phyloP scores from a whole-genome alignment of 2,329 filamentous ascomycete species.

The Fusarium coffeatum region DNA sequence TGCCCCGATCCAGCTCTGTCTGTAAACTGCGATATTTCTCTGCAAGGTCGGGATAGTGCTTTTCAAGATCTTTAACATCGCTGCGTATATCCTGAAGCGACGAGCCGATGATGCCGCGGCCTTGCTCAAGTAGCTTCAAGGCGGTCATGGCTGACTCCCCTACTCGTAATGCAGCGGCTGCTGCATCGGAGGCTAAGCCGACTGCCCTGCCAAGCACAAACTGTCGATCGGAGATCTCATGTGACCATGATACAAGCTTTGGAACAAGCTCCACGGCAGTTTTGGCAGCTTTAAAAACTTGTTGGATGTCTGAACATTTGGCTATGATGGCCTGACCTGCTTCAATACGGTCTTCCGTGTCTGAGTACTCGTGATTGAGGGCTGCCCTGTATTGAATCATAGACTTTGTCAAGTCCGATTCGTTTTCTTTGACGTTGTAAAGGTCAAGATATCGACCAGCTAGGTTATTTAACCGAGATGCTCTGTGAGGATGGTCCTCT shows the following conservation, averaged over 20 bases:
- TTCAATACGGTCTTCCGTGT: background rate
- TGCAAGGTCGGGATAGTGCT: rapidly evolving
- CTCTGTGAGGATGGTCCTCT: background rate
- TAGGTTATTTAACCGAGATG: background rate
- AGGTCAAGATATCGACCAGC: background rate
- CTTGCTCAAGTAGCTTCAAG: background rate
- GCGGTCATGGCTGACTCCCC: background rate
- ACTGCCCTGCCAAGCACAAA: background rate
- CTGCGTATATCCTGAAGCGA: background rate
- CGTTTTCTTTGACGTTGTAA: background rate
- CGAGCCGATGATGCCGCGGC: background rate
- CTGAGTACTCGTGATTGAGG: background rate
- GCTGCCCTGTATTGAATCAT: background rate
- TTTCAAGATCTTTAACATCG: background rate
- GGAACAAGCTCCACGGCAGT: background rate
- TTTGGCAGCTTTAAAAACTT: background rate
- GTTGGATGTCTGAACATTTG: background rate
- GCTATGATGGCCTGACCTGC: background rate
- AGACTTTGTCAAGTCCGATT: background rate
- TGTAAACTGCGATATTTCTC: background rate
- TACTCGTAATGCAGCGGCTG: background rate
- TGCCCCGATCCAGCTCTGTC: background rate
- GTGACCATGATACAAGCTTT: background rate
- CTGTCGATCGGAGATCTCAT: background rate
- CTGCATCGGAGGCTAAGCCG: background rate